Evolutionary conservation across 768 basidiomycete species (phyloP).

Genomic region (Rhodotorula sphaerocarpa): DNA sequence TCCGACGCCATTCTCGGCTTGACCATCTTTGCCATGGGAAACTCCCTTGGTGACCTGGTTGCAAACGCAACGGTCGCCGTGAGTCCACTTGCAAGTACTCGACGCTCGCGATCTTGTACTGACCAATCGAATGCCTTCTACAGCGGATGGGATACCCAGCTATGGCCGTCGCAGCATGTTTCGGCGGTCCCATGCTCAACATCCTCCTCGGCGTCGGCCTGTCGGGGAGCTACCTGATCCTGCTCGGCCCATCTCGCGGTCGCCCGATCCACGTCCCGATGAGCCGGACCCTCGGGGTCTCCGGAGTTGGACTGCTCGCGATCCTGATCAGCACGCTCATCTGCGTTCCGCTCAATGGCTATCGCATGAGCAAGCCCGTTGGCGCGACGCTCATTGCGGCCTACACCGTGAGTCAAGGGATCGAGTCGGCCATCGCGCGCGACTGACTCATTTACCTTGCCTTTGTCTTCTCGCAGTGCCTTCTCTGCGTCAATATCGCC

Average conservation of each 20-base stretch:
- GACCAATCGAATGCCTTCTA: no score
- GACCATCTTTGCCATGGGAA: conserved; percentile 93
- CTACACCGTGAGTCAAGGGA: conserved; percentile 9
- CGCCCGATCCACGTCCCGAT: conserved; percentile 60
- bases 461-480: neutral
- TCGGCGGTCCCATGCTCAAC: conserved; percentile 53
- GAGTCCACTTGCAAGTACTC: neutral
- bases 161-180: conserved; percentile 94
- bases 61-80: conserved; percentile 91
- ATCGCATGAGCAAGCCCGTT: conserved; percentile 51
- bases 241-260: conserved; percentile 47
- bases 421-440: neutral
- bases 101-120: neutral
- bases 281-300: conserved; percentile 74
- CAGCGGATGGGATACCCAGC: conserved; percentile 61
- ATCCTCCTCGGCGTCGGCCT: conserved; percentile 66
- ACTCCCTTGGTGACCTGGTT: conserved; percentile 90
- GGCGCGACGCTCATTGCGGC: conserved; percentile 26
- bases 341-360: conserved; percentile 77
- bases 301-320: conserved; percentile 67
- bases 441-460: neutral
- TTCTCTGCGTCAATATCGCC: conserved; percentile 9
- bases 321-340: conserved; percentile 68
- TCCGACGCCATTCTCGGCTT: conserved; percentile 95
- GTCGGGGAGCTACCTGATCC: conserved; percentile 77